These are phyloP conservation scores for Carex cristatella DNA, from an alignment of 176 grass and related monocot species.

Conservation along the genomic window DNA sequence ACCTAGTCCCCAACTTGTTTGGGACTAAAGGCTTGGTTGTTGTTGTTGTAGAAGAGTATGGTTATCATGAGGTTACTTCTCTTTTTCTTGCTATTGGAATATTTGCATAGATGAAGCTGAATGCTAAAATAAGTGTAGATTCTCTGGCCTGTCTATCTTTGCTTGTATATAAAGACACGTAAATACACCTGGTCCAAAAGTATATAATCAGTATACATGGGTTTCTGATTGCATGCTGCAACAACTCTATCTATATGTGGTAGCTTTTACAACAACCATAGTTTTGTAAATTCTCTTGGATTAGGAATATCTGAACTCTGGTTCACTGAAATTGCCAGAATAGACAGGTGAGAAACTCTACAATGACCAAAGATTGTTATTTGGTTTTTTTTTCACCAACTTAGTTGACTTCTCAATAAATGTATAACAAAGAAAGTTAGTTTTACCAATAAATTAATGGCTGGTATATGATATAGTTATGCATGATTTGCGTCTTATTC, in stretches of 20 bases:
- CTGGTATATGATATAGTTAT: conserved; percentile 49
- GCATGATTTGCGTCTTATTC: conserved; percentile 93
- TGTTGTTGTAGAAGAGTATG: not conserved
- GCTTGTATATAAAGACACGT: not conserved
- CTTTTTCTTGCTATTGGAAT: not conserved
- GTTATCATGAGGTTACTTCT: not conserved
- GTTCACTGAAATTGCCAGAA: not conserved
- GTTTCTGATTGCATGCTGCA: not conserved
- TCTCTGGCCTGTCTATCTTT: not conserved
- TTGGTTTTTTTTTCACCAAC: not conserved
- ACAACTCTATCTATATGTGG: not conserved
- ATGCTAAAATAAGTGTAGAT: not conserved
- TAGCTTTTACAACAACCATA: not conserved
- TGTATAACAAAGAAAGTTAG: not conserved
- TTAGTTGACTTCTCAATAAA: not conserved
- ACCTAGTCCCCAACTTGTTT: too few species aligned
- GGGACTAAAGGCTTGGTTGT: too few species aligned
- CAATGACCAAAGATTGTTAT: not conserved
- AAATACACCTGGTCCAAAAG: not conserved
- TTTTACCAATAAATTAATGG: conserved; percentile 11
- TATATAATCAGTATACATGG: not conserved
- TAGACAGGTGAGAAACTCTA: not conserved
- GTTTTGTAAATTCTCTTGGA: not conserved
- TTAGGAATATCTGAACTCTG: not conserved
- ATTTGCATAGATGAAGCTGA: not conserved